phyloP scores from a whole-genome alignment of 1,139 yeast genomes.

The Candida sanyaensis region DNA sequence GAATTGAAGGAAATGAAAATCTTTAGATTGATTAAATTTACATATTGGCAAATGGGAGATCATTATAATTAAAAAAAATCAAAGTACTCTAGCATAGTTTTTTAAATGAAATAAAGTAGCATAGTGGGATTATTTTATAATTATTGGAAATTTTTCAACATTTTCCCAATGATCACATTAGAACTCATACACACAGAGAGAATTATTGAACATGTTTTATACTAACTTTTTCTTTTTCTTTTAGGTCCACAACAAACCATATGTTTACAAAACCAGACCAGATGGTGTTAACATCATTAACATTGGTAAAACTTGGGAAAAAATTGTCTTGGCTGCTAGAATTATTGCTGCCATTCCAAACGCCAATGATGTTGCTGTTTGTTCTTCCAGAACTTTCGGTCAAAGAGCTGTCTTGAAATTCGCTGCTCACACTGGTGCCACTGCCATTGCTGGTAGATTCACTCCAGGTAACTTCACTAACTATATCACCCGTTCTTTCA shows the following conservation, averaged over 20 bases:
- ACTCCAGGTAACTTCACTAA: constrained; percentile 99
- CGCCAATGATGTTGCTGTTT: constrained; percentile 97
- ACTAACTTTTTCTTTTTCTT: constrained; percentile 37
- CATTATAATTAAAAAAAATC: too few relatives aligned
- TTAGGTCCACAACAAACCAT: constrained; percentile 98
- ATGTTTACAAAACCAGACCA: constrained; percentile 99
- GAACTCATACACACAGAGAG: background rate
- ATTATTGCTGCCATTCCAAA: constrained; percentile 99
- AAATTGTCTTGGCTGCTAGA: constrained; percentile 99
- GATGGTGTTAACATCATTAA: constrained; percentile 99
- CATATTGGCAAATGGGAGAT: too few relatives aligned
- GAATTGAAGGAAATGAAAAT: background rate
- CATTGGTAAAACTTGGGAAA: constrained; percentile 99
- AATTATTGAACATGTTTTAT: constrained; percentile 6
- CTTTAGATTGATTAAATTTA: too few relatives aligned
- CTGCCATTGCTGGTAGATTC: constrained; percentile 99
- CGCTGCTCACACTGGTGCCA: constrained; percentile 99
- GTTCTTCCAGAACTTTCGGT: constrained; percentile 99
- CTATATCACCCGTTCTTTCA: constrained; percentile 99
- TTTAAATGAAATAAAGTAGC: too few relatives aligned
- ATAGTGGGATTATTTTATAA: too few relatives aligned
- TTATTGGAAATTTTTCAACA: too few relatives aligned
- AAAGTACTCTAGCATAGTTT: too few relatives aligned
- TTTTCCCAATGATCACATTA: background rate
- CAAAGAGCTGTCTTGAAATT: constrained; percentile 99